Percentiles rank a stretch among this genome's conserved stretches.
phyloP scores from a whole-genome alignment of 164 flowering plant species.

The Vitis rotundifolia region DNA sequence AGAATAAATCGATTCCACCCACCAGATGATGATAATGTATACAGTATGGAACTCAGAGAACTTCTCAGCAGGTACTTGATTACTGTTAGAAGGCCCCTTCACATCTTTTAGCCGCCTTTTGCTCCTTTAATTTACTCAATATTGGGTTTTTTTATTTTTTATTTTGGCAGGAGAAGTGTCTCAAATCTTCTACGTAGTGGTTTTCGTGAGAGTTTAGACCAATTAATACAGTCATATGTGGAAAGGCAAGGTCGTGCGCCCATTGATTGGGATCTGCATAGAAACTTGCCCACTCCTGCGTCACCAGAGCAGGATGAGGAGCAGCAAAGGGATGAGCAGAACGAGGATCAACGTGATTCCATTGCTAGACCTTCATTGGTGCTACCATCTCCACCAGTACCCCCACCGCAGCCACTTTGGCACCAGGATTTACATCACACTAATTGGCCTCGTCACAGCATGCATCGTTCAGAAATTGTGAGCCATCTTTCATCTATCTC shows the following conservation, averaged over 20 bases:
- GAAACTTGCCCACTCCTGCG: constrained; percentile 47
- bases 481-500: constrained; percentile 17
- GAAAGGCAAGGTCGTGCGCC: constrained; percentile 66
- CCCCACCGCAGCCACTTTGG: constrained; percentile 82
- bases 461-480: constrained; percentile 79
- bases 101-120: neutral
- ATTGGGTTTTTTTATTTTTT: neutral
- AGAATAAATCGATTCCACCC: constrained; percentile 79
- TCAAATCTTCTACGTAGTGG: constrained; percentile 80
- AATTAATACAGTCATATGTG: constrained; percentile 72
- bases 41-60: constrained; percentile 98
- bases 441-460: constrained; percentile 70
- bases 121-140: constrained; percentile 3
- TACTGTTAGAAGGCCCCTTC: neutral
- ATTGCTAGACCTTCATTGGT: constrained; percentile 48
- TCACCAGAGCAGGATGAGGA: constrained; percentile 49
- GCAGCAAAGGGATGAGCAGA: constrained; percentile 46
- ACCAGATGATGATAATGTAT: constrained; percentile 95
- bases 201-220: constrained; percentile 78
- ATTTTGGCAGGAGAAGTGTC: constrained; percentile 67
- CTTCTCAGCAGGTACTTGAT: constrained; percentile 85
- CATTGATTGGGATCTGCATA: constrained; percentile 68
- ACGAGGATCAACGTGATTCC: constrained; percentile 43
- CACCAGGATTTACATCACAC: constrained; percentile 65
- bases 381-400: constrained; percentile 66